Base-by-base conservation (phyloP, 495 filamentous ascomycete species). In the Penicillium arizonense region DNA sequence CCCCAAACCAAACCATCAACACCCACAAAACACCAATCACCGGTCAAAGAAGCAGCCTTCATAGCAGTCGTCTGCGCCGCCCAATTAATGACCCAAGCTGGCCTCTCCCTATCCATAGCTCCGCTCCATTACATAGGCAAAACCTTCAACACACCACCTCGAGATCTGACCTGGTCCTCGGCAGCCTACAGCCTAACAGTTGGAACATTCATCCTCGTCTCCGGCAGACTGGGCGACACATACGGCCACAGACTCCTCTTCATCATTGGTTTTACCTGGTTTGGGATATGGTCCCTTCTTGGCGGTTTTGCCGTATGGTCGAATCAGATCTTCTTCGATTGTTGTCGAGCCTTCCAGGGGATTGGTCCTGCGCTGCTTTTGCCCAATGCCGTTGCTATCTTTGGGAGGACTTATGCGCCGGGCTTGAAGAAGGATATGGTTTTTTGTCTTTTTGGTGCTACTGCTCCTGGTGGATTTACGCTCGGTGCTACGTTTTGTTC, bases 391-490 rank as follows among this genome's bases (percentile, higher is more conserved):
- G 59, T 81, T 14, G 76, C 75, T 4, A 57, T 83, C 18, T 51
- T 81, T 2, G 74, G 69, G 23, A 57, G 64, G 10, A 63, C 63
- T 12, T 76, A 74, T 37, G 61, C 63, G 3, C 70, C 76, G 7
- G 78, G 79, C 1, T 65, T 53, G 21, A 70, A 75, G 21, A 86
- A 87, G 72, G 71, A 80, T 46, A 76, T 87, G 66, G 72, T 77
- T 0, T 87, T 87, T 58, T 70, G 75, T 6, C 40, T 81, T 9
- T 86, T 86, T 55, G 84, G 82, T 78, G 78, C 10, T 70, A 2
- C 79, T 74, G 69, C 85, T 82, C 83, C 78, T 76, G 3, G 86
- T 84, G 83, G 68, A 72, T 0, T 86, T 77, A 55, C 86, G 74
- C 75, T 66, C 71, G 4, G 70, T 78, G 43, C 73, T 65, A 10